Percentiles rank a stretch among this genome's conserved stretches.
These are phyloP conservation scores for Nitzschia sp. DNA, from an alignment of 108 stramenopile species.

Conservation along the genomic window DNA sequence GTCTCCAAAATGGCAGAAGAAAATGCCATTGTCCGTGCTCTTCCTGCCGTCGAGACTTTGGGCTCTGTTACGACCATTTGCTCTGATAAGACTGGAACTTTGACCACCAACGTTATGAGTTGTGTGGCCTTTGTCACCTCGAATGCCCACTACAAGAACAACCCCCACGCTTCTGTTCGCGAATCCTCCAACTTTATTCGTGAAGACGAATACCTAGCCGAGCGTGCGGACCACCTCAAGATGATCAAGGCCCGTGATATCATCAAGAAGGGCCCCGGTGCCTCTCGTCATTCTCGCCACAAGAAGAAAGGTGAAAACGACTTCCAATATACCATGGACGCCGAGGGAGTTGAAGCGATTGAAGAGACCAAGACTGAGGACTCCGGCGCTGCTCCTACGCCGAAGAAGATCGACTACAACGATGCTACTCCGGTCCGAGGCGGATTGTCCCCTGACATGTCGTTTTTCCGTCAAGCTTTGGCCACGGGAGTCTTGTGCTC, in stretches of 20 bases:
- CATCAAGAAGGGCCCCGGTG: constrained; percentile 33
- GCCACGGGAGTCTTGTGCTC: constrained; percentile 78
- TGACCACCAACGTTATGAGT: constrained; percentile 95
- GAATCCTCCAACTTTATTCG: constrained; percentile 55
- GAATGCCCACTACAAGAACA: constrained; percentile 66
- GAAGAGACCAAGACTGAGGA: constrained; percentile 20
- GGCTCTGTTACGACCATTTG: constrained; percentile 95
- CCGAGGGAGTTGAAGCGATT: constrained; percentile 5
- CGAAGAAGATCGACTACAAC: constrained; percentile 25
- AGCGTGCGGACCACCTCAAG: constrained; percentile 48
- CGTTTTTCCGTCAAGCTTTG: constrained; percentile 63
- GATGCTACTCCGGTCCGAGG: constrained; percentile 52
- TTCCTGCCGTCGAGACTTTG: constrained; percentile 97
- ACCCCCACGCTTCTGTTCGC: constrained; percentile 56
- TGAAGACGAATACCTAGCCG: constrained; percentile 60
- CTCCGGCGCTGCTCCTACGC: neutral
- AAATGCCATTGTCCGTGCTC: constrained; percentile 90
- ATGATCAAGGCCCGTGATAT: constrained; percentile 33
- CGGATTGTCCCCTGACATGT: constrained; percentile 54
- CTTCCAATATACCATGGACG: constrained; percentile 42
- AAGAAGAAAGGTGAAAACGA: constrained; percentile 7
- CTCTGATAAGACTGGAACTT: constrained; percentile 99
- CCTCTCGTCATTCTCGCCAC: constrained; percentile 25
- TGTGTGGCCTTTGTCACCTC: constrained; percentile 79
- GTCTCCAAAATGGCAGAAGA: constrained; percentile 85